Evolutionary conservation across 2,329 filamentous ascomycete species (phyloP).

Genomic region (Diaporthe sp.): DNA sequence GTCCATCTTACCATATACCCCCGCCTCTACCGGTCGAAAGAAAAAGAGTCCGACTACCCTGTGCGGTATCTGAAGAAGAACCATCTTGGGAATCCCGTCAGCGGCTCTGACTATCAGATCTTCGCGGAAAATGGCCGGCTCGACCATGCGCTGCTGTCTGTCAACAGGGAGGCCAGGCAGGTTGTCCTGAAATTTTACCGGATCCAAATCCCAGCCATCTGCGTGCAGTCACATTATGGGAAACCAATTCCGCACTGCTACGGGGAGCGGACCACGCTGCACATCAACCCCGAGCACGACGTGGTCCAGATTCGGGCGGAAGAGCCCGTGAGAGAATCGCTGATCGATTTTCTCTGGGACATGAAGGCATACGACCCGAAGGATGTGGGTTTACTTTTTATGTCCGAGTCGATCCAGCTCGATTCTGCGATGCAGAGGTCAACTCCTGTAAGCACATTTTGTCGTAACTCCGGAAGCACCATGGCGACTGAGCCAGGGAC

Average conservation of each 20-base stretch:
- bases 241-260: not conserved
- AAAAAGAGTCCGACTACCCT: not conserved
- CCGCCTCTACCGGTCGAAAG: not conserved
- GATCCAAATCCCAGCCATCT: slow-evolving; percentile 24
- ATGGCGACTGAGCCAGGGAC: not conserved
- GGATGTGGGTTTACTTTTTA: slow-evolving; percentile 18
- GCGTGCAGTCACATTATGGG: not conserved
- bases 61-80: slow-evolving; percentile 37
- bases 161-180: slow-evolving; percentile 33
- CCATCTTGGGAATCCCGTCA: slow-evolving; percentile 36
- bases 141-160: slow-evolving; percentile 30
- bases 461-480: not conserved
- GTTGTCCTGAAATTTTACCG: slow-evolving; percentile 28
- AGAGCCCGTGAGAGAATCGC: slow-evolving; percentile 24
- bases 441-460: not conserved
- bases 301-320: slow-evolving; percentile 27
- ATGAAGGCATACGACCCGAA: slow-evolving; percentile 39
- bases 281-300: slow-evolving; percentile 39
- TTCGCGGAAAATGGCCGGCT: not conserved
- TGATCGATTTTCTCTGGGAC: slow-evolving; percentile 42
- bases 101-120: slow-evolving; percentile 27
- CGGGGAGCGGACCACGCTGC: slow-evolving; percentile 7
- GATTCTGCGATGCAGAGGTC: not conserved
- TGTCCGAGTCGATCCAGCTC: not conserved
- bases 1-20: not conserved